Evolutionary conservation across 345 rosid genomes (phyloP), one percentile per base, ranked within the genome.

Genomic region (Rubroshorea leprosula): DNA sequence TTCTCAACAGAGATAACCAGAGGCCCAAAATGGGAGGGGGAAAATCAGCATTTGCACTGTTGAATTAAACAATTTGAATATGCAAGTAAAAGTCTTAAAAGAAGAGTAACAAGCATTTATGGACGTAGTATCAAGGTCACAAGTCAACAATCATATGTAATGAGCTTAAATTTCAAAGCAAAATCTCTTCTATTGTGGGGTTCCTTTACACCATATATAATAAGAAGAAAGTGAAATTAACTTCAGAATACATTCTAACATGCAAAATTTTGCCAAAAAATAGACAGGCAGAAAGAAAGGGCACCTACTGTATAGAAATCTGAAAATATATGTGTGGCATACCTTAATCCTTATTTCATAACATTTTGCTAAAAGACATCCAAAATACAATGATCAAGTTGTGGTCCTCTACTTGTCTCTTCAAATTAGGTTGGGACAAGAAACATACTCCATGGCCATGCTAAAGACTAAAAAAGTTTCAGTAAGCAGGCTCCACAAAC

Each of bases 401-500:
- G 22, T 46, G 51, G 47, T 22, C 58, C 63, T 51, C 23, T 11
- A 35, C 39, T 70, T 39, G 9, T 51, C 38, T 35, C 41, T 35
- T 35, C 29, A 57, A 26, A 58, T 72, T 72, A 61, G 73, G 77
- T 49, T 3, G 16, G 44, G 61, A 67, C 64, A 72, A 58, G 51
- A 62, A 67, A 60, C 14, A 22, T 5, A 38, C 52, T 60, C 52
- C 49, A 61, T 44, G 53, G 55, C 52, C 49, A 61, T 44, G 53
- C 51, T 54, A 22, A 54, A 65, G 29, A 62, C 12, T 55, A 45
- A 23, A 62, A 71, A 67, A 57, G 63, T 22, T 72, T 46, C 63
- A 58, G 43, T 46, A 38, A 18, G 63, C 8, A 69, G 79, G 79
- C 69, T 77, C 85, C 78, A 74, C 71, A 27, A 39, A 38, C 29